Conservation (phyloP, 306 rosid genomes). For the Dalbergia oliveri region DNA sequence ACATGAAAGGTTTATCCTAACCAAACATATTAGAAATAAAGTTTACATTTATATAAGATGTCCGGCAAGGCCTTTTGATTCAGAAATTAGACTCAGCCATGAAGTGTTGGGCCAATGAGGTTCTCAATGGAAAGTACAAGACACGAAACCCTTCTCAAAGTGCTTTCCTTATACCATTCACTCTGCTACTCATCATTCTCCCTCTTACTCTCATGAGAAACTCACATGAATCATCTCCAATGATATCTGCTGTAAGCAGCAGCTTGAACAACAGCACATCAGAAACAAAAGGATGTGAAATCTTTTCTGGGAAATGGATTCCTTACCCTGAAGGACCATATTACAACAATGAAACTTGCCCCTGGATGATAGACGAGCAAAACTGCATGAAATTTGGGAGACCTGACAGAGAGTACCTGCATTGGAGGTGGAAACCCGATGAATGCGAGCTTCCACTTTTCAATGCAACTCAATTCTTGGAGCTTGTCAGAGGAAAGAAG, state of each 20-base stretch:
- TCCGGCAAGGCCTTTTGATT: slow-evolving; percentile 33
- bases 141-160: slow-evolving; percentile 44
- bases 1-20: slow-evolving; percentile 34
- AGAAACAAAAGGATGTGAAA: slow-evolving; percentile 54
- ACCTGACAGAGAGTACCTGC: slow-evolving; percentile 65
- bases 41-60: slow-evolving; percentile 39
- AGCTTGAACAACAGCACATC: slow-evolving; percentile 2
- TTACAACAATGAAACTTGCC: slow-evolving; percentile 73
- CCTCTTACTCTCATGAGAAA: slow-evolving; percentile 57
- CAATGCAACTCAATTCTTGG: slow-evolving; percentile 74
- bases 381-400: slow-evolving; percentile 91
- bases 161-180: slow-evolving; percentile 44
- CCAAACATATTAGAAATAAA: slow-evolving; percentile 13
- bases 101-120: slow-evolving; percentile 56
- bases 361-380: slow-evolving; percentile 67
- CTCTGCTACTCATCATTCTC: slow-evolving; percentile 53
- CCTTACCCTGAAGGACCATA: slow-evolving; percentile 61
- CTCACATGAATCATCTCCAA: slow-evolving; percentile 51
- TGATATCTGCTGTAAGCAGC: slow-evolving; percentile 15
- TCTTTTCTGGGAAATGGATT: slow-evolving; percentile 81
- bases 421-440: slow-evolving; percentile 95
- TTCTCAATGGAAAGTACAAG: slow-evolving; percentile 54
- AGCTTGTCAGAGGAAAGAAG: slow-evolving; percentile 74
- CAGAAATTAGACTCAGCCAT: slow-evolving; percentile 49
- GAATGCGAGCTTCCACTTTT: slow-evolving; percentile 80